phyloP scores from a whole-genome alignment of 2,329 filamentous ascomycete genomes.

The Furcasterigmium furcatum region DNA sequence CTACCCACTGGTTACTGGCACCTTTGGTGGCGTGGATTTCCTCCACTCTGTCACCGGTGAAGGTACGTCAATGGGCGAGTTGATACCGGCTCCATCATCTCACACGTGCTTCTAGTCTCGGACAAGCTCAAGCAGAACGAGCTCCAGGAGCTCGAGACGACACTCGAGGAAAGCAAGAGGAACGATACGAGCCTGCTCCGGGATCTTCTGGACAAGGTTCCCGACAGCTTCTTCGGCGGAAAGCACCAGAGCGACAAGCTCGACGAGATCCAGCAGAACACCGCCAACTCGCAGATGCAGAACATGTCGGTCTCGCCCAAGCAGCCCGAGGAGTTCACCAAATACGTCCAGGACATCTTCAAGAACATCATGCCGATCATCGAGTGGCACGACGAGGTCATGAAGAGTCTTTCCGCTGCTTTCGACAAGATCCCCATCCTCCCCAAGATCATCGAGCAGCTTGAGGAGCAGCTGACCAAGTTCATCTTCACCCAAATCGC shows the following conservation, averaged over 20 bases:
- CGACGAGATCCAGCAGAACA: constrained; percentile 75
- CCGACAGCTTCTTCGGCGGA: constrained; percentile 73
- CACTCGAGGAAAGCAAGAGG: constrained; percentile 62
- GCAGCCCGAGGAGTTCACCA: constrained; percentile 79
- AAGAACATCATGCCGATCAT: constrained; percentile 85
- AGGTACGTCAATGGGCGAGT: constrained; percentile 37
- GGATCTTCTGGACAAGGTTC: constrained; percentile 77
- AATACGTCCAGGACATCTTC: constrained; percentile 70
- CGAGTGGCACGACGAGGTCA: constrained; percentile 84
- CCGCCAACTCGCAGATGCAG: constrained; percentile 70
- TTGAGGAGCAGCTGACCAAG: constrained; percentile 82
- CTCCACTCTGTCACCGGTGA: constrained; percentile 79
- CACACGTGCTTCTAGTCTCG: constrained; percentile 51
- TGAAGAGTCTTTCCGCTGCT: constrained; percentile 73
- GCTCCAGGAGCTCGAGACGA: constrained; percentile 83
- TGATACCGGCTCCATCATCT: neutral
- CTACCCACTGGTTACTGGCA: constrained; percentile 84
- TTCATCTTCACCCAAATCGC: constrained; percentile 92
- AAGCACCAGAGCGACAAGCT: constrained; percentile 73
- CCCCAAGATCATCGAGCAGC: constrained; percentile 78
- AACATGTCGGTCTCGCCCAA: constrained; percentile 72
- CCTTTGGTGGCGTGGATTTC: constrained; percentile 93
- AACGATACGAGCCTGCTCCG: constrained; percentile 73
- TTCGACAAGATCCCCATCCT: constrained; percentile 84
- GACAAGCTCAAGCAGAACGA: constrained; percentile 92